Conservation (phyloP, 2,329 filamentous ascomycete genomes). For the Apiospora saccharicola region DNA sequence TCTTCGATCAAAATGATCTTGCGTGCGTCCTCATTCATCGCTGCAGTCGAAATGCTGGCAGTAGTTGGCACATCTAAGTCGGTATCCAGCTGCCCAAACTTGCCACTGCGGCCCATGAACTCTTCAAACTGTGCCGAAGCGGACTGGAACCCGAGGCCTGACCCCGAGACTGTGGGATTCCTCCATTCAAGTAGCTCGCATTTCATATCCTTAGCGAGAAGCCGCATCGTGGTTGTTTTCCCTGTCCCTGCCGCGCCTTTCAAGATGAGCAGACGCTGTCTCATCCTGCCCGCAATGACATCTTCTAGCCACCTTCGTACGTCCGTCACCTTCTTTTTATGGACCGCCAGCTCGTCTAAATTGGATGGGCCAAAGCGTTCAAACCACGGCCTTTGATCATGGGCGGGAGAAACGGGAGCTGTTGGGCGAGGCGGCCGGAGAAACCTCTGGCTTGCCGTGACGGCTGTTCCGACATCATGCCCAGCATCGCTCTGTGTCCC, state of each 20-base stretch:
- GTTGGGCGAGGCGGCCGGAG: conserved; percentile 49
- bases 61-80: conserved; percentile 38
- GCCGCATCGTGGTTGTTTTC: conserved; percentile 85
- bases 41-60: conserved; percentile 24
- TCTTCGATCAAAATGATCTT: conserved; percentile 81
- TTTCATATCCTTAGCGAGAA: conserved; percentile 80
- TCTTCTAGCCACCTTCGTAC: conserved; percentile 84
- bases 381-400: conserved; percentile 81
- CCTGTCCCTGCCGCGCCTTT: conserved; percentile 92
- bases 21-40: conserved; percentile 39
- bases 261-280: conserved; percentile 80
- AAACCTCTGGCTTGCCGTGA: conserved; percentile 59
- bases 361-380: conserved; percentile 80
- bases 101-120: conserved; percentile 82
- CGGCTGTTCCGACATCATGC: conserved; percentile 29
- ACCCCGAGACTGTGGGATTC: conserved; percentile 68
- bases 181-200: conserved; percentile 89
- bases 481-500: conserved; percentile 25
- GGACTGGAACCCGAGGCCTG: conserved; percentile 70
- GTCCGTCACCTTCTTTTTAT: conserved; percentile 92
- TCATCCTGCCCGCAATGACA: conserved; percentile 69
- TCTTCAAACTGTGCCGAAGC: conserved; percentile 87
- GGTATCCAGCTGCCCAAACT: conserved; percentile 74
- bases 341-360: conserved; percentile 87
- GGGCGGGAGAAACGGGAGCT: conserved; percentile 48